Evolutionary conservation across 2,329 filamentous ascomycete genomes (phyloP).

Genomic region (Phaeoacremonium minimum): DNA sequence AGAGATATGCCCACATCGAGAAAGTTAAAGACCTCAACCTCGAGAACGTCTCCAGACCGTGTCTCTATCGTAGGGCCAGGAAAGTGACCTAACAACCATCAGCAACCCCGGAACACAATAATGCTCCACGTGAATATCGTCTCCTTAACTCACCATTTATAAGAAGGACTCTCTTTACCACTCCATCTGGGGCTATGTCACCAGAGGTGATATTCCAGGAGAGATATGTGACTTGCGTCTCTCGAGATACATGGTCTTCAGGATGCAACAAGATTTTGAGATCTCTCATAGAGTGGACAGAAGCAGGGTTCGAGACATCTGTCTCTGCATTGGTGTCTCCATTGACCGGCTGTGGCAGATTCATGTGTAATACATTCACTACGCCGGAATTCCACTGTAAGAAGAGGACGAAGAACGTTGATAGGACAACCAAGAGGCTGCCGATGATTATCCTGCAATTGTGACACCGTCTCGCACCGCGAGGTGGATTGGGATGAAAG

Average conservation of each 20-base stretch:
- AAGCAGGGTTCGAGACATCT: no score
- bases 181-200: conserved; percentile 40
- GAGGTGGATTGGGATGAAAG: background rate
- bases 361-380: background rate
- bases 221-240: conserved; percentile 22
- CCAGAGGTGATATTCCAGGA: conserved; percentile 35
- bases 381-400: conserved; percentile 4
- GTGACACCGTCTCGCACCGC: conserved; percentile 1
- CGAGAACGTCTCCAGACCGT: conserved; percentile 37
- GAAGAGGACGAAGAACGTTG: conserved; percentile 4
- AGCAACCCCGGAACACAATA: background rate
- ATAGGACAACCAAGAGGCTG: background rate
- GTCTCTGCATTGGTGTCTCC: background rate
- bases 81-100: conserved; percentile 20
- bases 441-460: background rate
- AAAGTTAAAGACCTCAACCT: conserved; percentile 35
- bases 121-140: background rate
- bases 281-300: conserved; percentile 2
- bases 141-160: conserved; percentile 37
- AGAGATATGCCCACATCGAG: conserved; percentile 34
- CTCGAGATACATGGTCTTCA: conserved; percentile 32
- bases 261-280: conserved; percentile 27
- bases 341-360: background rate
- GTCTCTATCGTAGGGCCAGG: conserved; percentile 45
- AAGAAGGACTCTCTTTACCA: conserved; percentile 41